Evolutionary conservation across 768 basidiomycete genomes (phyloP).

Genomic region (Lactarius tabidus): DNA sequence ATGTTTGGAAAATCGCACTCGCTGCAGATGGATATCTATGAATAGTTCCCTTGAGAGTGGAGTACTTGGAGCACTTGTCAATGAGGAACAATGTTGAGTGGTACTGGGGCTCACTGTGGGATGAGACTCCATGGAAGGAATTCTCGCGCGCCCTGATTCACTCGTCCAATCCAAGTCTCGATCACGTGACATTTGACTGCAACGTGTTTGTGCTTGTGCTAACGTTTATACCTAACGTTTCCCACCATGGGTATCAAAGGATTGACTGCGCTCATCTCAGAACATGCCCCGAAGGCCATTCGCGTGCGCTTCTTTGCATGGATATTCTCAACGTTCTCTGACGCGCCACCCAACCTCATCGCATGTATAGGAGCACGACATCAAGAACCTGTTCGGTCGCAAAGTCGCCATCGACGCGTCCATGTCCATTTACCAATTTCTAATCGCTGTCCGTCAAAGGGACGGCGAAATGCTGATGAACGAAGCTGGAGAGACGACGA

Average conservation of each 20-base stretch:
- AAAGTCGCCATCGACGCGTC: slow-evolving; percentile 99
- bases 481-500: slow-evolving; percentile 96
- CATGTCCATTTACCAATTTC: slow-evolving; percentile 96
- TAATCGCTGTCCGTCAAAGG: slow-evolving; percentile 94
- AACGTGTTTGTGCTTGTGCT: too few species aligned
- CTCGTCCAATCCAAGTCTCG: neutral
- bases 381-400: slow-evolving; percentile 95
- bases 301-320: slow-evolving; percentile 32
- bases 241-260: slow-evolving; percentile 88
- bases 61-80: slow-evolving; percentile 12
- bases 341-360: slow-evolving; percentile 1
- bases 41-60: slow-evolving; percentile 4
- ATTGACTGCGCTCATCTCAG: slow-evolving; percentile 80
- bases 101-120: neutral
- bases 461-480: slow-evolving; percentile 97
- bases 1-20: slow-evolving; percentile 21
- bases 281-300: slow-evolving; percentile 86
- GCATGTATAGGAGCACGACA: slow-evolving; percentile 70
- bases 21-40: slow-evolving; percentile 14
- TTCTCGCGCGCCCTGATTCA: too few species aligned
- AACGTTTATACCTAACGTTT: too few species aligned
- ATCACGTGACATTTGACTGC: neutral
- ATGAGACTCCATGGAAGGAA: neutral
- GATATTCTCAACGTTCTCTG: neutral
- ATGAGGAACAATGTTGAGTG: neutral